Conservation (phyloP, 768 basidiomycete genomes). For the Hydnomerulius pinastri region DNA sequence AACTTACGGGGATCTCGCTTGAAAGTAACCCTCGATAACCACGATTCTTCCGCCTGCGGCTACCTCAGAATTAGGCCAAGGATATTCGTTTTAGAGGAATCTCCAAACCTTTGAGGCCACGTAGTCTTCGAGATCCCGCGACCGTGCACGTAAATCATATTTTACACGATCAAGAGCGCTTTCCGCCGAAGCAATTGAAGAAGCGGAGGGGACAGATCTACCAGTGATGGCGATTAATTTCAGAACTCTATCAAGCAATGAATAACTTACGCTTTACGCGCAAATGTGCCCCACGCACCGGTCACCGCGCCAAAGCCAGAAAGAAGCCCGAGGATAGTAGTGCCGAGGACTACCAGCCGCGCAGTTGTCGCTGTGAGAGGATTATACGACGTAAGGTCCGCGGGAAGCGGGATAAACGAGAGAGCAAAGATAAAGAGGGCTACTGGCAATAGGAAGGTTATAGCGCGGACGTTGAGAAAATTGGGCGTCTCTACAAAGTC, state of each 20-base stretch:
- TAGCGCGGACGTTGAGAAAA: slow-evolving; percentile 20
- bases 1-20: slow-evolving; percentile 34
- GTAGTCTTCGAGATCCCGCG: slow-evolving; percentile 27
- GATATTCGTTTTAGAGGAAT: slow-evolving; percentile 1
- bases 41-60: slow-evolving; percentile 27
- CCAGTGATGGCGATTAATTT: slow-evolving; percentile 6
- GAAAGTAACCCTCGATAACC: slow-evolving; percentile 31
- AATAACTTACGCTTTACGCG: slow-evolving; percentile 25
- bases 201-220: slow-evolving; percentile 24
- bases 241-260: slow-evolving; percentile 13
- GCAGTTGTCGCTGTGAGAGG: slow-evolving; percentile 52
- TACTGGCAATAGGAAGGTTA: slow-evolving; percentile 46
- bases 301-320: slow-evolving; percentile 80
- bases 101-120: slow-evolving; percentile 25
- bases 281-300: slow-evolving; percentile 53
- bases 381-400: slow-evolving; percentile 42
- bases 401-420: slow-evolving; percentile 69
- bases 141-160: slow-evolving; percentile 50
- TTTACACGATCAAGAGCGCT: slow-evolving; percentile 59
- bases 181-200: slow-evolving; percentile 51
- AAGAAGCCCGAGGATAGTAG: slow-evolving; percentile 73
- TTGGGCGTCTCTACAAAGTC: slow-evolving; percentile 22
- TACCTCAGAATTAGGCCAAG: slow-evolving; percentile 16
- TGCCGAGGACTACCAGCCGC: slow-evolving; percentile 75
- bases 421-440: slow-evolving; percentile 57